These are phyloP conservation scores for Sphagnum contortum DNA, from an alignment of 225 moss, liverwort and hornwort species.

Conservation along the genomic window DNA sequence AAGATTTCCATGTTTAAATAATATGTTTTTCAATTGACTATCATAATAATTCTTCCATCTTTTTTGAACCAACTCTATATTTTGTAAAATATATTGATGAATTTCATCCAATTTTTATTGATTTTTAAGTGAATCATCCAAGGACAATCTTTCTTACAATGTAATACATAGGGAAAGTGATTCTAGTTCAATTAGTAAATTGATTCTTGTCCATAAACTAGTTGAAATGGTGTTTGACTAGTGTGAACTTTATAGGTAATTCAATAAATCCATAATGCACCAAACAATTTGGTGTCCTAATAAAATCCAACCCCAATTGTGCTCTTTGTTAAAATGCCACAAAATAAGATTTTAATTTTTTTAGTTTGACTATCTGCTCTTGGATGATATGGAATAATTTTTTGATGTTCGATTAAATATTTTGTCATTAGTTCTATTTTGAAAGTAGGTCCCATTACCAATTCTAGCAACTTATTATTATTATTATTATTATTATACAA, in stretches of 20 bases:
- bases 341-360: background rate
- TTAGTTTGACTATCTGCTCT: background rate
- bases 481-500: too few species aligned
- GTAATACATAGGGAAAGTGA: background rate
- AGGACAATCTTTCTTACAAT: background rate
- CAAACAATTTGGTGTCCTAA: background rate
- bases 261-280: background rate
- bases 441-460: conserved; percentile 1
- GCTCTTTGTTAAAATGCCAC: too few species aligned
- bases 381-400: conserved; percentile 1
- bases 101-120: background rate
- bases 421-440: background rate
- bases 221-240: too few species aligned
- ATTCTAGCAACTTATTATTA: background rate
- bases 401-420: background rate
- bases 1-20: too few species aligned
- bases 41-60: background rate
- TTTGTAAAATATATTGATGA: too few species aligned
- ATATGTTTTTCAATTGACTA: background rate
- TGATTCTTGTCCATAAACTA: too few species aligned
- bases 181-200: background rate
- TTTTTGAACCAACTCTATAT: background rate
- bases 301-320: background rate
- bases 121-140: background rate
- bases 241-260: too few species aligned